These are phyloP conservation scores for Phellinidium pouzarii DNA, from an alignment of 1,284 basidiomycete species.

Conservation along the genomic window DNA sequence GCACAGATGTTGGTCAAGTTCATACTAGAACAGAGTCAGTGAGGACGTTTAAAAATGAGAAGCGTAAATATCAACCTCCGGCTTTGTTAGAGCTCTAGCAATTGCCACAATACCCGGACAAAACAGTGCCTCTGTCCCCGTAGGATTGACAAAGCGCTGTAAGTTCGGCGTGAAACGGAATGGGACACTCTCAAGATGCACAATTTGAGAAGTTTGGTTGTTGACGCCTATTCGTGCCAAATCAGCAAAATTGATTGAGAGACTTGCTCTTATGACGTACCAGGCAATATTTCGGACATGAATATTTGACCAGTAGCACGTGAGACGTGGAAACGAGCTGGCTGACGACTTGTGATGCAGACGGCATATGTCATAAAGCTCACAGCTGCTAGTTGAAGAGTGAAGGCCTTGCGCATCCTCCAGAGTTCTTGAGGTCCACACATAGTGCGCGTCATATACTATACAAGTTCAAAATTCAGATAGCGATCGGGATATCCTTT, in stretches of 20 bases:
- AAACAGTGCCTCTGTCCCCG: constrained; percentile 87
- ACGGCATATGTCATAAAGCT: constrained; percentile 93
- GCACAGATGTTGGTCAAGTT: constrained; percentile 83
- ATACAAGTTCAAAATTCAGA: constrained; percentile 13
- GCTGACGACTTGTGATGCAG: constrained; percentile 79
- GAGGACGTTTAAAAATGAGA: constrained; percentile 6
- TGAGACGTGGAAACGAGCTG: constrained; percentile 84
- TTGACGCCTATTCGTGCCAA: constrained; percentile 33
- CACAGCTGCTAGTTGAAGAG: constrained; percentile 80
- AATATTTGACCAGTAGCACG: constrained; percentile 84
- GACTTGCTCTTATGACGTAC: constrained; percentile 36
- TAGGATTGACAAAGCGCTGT: constrained; percentile 87
- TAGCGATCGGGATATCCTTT: constrained; percentile 3
- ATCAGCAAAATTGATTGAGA: constrained; percentile 2
- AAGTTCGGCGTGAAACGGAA: constrained; percentile 98
- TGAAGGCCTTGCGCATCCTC: constrained; percentile 97
- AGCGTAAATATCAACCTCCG: constrained; percentile 58
- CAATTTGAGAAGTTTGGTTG: constrained; percentile 57
- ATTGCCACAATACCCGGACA: constrained; percentile 88
- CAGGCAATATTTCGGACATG: constrained; percentile 86
- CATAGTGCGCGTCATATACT: constrained; percentile 93
- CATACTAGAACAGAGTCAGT: constrained; percentile 46
- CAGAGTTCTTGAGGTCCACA: constrained; percentile 82
- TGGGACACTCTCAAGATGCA: constrained; percentile 82
- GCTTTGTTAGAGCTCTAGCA: constrained; percentile 83